These are phyloP conservation scores for Prunus mume DNA, from an alignment of 306 rosid genomes.

Conservation along the genomic window DNA sequence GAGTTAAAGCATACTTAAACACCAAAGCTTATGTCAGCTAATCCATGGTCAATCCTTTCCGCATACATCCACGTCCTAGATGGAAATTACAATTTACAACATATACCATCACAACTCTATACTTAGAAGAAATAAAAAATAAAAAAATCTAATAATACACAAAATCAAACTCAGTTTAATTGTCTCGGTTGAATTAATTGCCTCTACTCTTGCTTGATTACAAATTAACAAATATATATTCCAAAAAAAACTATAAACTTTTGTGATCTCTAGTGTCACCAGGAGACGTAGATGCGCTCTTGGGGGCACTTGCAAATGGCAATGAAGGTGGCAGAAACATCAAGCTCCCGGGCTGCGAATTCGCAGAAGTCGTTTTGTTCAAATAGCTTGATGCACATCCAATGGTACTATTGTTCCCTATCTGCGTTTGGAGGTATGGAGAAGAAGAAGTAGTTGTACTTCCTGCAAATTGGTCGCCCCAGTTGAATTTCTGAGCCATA, in stretches of 20 bases:
- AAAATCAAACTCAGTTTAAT: not conserved
- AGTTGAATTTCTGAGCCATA: constrained; percentile 37
- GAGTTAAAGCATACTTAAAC: not conserved
- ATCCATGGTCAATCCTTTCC: not conserved
- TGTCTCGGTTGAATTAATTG: not conserved
- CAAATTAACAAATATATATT: not conserved
- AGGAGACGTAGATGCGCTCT: constrained; percentile 66
- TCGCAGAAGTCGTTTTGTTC: constrained; percentile 25
- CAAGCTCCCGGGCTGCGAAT: constrained; percentile 38
- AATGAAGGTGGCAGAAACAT: constrained; percentile 50
- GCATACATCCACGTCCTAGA: not conserved
- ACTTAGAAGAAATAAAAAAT: too few species aligned
- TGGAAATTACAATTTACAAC: not conserved
- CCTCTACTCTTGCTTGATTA: not conserved
- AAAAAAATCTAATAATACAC: not conserved
- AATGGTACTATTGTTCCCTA: constrained; percentile 5
- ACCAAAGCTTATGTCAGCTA: not conserved
- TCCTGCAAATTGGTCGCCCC: constrained; percentile 43
- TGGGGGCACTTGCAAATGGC: constrained; percentile 49
- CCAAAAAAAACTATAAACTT: not conserved
- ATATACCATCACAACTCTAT: not conserved
- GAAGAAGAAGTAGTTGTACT: constrained; percentile 9
- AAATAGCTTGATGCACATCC: constrained; percentile 58
- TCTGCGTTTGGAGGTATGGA: constrained; percentile 28
- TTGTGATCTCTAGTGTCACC: constrained; percentile 39